Evolutionary conservation across 2,329 filamentous ascomycete species (phyloP).

Genomic region (Periconia sp.): DNA sequence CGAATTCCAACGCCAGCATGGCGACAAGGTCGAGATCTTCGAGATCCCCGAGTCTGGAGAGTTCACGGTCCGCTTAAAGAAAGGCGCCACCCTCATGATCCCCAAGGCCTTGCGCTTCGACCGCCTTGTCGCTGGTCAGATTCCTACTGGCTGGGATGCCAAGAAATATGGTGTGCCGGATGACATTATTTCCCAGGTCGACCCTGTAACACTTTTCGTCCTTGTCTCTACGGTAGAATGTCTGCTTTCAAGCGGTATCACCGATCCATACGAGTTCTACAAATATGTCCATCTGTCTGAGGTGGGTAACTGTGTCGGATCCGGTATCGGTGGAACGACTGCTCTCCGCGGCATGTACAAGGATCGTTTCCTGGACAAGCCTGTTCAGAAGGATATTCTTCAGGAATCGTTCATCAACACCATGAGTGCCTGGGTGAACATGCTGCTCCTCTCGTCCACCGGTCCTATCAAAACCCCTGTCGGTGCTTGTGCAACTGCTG

Average conservation of each 20-base stretch:
- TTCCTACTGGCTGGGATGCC: slow-evolving; percentile 96
- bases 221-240: slow-evolving; percentile 93
- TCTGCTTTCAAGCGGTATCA: slow-evolving; percentile 90
- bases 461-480: slow-evolving; percentile 99
- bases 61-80: slow-evolving; percentile 92
- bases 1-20: slow-evolving; percentile 96
- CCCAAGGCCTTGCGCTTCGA: slow-evolving; percentile 98
- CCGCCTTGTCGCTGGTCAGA: slow-evolving; percentile 93
- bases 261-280: slow-evolving; percentile 99
- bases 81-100: slow-evolving; percentile 92
- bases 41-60: slow-evolving; percentile 93
- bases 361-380: slow-evolving; percentile 95
- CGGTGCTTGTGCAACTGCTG: slow-evolving; percentile 94
- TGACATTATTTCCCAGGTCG: slow-evolving; percentile 96
- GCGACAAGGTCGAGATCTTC: slow-evolving; percentile 96
- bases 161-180: slow-evolving; percentile 96
- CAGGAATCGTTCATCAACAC: slow-evolving; percentile 99
- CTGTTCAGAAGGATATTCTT: slow-evolving; percentile 96
- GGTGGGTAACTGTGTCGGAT: slow-evolving; percentile 97
- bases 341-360: slow-evolving; percentile 98
- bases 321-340: slow-evolving; percentile 93
- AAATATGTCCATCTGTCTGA: slow-evolving; percentile 98
- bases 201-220: slow-evolving; percentile 93
- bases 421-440: slow-evolving; percentile 99
- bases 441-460: slow-evolving; percentile 95